Percentiles rank a stretch among this genome's conserved stretches.
Conservation (phyloP, 306 rosid genomes). For the Vigna angularis region DNA sequence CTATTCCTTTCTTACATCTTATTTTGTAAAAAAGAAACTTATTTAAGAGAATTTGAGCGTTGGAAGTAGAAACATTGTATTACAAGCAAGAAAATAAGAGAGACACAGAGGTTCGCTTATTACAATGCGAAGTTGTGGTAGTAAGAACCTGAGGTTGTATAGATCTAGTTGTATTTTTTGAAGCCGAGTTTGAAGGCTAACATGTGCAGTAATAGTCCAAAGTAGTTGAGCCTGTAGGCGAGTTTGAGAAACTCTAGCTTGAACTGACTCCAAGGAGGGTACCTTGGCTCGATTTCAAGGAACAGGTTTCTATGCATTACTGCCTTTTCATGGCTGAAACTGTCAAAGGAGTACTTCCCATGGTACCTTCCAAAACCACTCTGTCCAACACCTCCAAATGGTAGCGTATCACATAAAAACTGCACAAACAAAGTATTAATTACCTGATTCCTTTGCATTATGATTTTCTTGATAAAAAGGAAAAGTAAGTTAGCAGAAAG, state of each 20-base stretch:
- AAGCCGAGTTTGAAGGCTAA: slow-evolving; percentile 70
- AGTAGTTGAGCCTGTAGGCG: slow-evolving; percentile 71
- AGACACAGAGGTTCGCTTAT: not conserved
- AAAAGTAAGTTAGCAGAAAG: not conserved
- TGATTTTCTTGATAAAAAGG: not conserved
- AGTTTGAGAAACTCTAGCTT: slow-evolving; percentile 73
- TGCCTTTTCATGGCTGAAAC: slow-evolving; percentile 92
- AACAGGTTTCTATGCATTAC: slow-evolving; percentile 64
- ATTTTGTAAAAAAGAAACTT: no score
- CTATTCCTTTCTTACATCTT: no score
- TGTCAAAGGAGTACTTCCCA: slow-evolving; percentile 86
- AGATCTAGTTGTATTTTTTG: slow-evolving; percentile 43
- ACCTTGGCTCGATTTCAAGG: slow-evolving; percentile 80
- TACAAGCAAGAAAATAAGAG: not conserved
- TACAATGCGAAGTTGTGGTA: not conserved
- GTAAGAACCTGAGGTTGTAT: not conserved
- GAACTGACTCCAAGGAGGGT: slow-evolving; percentile 85
- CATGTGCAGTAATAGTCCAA: slow-evolving; percentile 57
- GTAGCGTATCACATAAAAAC: slow-evolving; percentile 57
- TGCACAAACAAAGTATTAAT: slow-evolving; percentile 36
- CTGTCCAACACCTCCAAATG: slow-evolving; percentile 64
- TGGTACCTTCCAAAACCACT: slow-evolving; percentile 96
- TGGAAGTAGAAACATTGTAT: not conserved
- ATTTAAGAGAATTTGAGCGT: no score
- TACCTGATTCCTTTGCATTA: not conserved